Base-by-base conservation (phyloP, 208 protist genomes). In the Crithidia fasciculata region DNA sequence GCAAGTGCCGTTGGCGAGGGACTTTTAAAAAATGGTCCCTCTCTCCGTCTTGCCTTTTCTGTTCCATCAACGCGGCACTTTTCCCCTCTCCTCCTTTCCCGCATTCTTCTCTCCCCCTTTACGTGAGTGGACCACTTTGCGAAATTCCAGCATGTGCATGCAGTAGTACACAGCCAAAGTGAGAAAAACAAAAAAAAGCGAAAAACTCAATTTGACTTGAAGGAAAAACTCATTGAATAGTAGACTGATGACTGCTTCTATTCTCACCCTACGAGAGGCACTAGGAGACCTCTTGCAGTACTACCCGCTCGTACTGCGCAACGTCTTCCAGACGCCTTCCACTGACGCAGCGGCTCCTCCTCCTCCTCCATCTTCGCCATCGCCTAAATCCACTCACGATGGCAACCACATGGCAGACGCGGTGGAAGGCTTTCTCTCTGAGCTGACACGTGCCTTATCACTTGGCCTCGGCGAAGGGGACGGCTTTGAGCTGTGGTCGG, bases 361-460 rank as follows among this genome's bases (percentile, higher is more conserved):
- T 28, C 28, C 28, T 28, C 28, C 28, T 28, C 28, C 28, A 28
- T 28, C 28, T 28, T 28, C 28, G 28, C 28, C 28, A 28, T 28
- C 28, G 28, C 28, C 45, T 12, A 9, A 10, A 0, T 54, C 41
- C 15, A 5, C 60, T 2, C 57, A 54, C 58, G 62, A 49, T 15
- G 50, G 52, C 8, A 53, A 53, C 15, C 6, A 37, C 12, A 73
- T 85, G 45, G 67, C 68, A 5, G 78, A 81, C 8, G 49, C 44
- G 39, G 67, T 71, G 53, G 78, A 83, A 57, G 52, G 57, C 10
- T 73, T 83, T 50, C 73, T 93, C 69, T 66, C 78, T 47, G 85
- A 93, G 69, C 75, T 84, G 19, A 82, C 82, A n/a, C 28, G 69
- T 41, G 76, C 84, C 10, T 64, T 90, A 2, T 90, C 85, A 3